Evolutionary conservation across 129 eudicot species (phyloP).

Genomic region (Flaveria bidentis): DNA sequence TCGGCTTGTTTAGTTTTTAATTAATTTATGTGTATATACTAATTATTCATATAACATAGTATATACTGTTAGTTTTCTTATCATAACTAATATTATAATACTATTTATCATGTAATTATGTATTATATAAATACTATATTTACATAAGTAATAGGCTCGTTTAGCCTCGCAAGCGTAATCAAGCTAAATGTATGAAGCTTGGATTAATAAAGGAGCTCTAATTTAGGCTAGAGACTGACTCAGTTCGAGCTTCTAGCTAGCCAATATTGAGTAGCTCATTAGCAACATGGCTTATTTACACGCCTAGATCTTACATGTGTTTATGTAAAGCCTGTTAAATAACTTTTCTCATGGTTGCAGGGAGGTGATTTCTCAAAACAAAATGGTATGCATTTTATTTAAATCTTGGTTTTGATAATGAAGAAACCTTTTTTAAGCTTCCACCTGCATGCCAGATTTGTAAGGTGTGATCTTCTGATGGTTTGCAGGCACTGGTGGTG

Average conservation of each 20-base stretch:
- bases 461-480: conserved; percentile 70
- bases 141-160: no score
- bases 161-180: no score
- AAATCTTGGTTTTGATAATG: conserved; percentile 42
- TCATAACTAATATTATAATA: no score
- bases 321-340: conserved; percentile 4
- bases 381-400: conserved; percentile 72
- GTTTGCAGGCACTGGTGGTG: conserved; percentile 99
- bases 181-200: not conserved
- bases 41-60: no score
- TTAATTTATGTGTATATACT: no score
- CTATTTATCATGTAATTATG: no score
- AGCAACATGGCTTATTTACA: not conserved
- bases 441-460: conserved; percentile 55
- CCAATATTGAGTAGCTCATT: not conserved
- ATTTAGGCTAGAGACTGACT: not conserved
- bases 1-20: not conserved
- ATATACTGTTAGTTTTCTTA: no score
- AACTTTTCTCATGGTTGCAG: conserved; percentile 45
- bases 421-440: conserved; percentile 50
- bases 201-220: not conserved
- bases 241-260: not conserved
- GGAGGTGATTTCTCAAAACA: conserved; percentile 97
- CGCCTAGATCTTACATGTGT: not conserved
- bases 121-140: no score